A percentile compares a stretch with the other conserved stretches of the same genome.
Evolutionary conservation across 2,329 filamentous ascomycete species (phyloP).

Genomic region (Nothopassalora personata): DNA sequence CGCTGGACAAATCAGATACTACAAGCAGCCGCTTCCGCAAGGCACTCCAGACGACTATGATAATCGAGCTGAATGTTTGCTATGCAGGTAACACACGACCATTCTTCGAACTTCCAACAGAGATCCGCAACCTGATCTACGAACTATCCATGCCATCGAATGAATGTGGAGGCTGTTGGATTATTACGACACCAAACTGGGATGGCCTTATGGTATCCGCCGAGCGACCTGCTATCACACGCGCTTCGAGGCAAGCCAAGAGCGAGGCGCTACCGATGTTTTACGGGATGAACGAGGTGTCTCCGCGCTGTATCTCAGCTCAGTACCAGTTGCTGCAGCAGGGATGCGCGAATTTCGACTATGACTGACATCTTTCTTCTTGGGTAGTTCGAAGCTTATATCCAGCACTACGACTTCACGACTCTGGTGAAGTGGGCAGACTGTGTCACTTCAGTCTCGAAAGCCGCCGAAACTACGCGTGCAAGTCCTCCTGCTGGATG

Average conservation of each 20-base stretch:
- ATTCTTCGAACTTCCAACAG: constrained; percentile 12
- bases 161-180: background rate
- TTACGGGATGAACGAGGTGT: constrained; percentile 1
- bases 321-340: too few species aligned
- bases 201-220: constrained; percentile 4
- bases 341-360: too few species aligned
- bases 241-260: constrained; percentile 5
- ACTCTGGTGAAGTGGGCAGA: constrained; percentile 4
- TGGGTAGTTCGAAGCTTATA: constrained; percentile 6
- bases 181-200: constrained; percentile 4
- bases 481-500: constrained; percentile 7
- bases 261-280: constrained; percentile 11
- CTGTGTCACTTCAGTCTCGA: background rate
- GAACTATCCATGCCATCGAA: background rate
- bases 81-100: constrained; percentile 3
- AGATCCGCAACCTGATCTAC: constrained; percentile 18
- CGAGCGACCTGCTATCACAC: constrained; percentile 10
- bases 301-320: too few species aligned
- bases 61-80: background rate
- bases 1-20: background rate
- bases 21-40: background rate
- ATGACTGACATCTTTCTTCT: too few species aligned
- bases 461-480: constrained; percentile 1
- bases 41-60: background rate
- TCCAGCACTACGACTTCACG: constrained; percentile 4